Evolutionary conservation across 1,139 yeast genomes (phyloP).

Genomic region (Debaryomyces nepalensis): DNA sequence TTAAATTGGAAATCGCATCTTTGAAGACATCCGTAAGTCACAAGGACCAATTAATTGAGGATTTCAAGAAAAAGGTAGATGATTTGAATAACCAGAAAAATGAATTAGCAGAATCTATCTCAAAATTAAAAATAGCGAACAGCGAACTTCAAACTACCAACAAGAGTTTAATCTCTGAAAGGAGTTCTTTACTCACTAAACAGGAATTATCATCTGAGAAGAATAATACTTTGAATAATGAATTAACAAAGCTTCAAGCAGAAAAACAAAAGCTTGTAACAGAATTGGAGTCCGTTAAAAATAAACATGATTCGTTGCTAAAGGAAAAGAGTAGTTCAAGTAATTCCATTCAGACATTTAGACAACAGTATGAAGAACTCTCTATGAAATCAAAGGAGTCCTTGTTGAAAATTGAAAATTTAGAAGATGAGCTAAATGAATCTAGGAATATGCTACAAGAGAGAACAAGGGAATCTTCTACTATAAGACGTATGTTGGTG

Average conservation of each 20-base stretch:
- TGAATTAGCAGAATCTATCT: constrained; percentile 41
- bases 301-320: constrained; percentile 53
- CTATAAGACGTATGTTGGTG: constrained; percentile 67
- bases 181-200: constrained; percentile 42
- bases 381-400: constrained; percentile 70
- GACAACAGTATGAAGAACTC: constrained; percentile 80
- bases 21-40: constrained; percentile 44
- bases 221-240: constrained; percentile 36
- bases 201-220: constrained; percentile 45
- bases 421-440: constrained; percentile 83
- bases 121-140: constrained; percentile 48
- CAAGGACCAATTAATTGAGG: constrained; percentile 54
- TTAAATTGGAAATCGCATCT: constrained; percentile 48
- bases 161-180: constrained; percentile 38
- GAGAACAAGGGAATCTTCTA: constrained; percentile 75
- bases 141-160: constrained; percentile 46
- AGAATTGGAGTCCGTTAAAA: constrained; percentile 55
- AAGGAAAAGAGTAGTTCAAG: constrained; percentile 53
- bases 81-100: constrained; percentile 43
- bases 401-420: constrained; percentile 58
- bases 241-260: constrained; percentile 43
- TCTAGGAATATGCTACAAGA: constrained; percentile 75
- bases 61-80: constrained; percentile 43
- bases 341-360: constrained; percentile 61
- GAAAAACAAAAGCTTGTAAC: constrained; percentile 58